Base-by-base conservation (phyloP, 768 basidiomycete genomes). In the Phaffia tasmanica region DNA sequence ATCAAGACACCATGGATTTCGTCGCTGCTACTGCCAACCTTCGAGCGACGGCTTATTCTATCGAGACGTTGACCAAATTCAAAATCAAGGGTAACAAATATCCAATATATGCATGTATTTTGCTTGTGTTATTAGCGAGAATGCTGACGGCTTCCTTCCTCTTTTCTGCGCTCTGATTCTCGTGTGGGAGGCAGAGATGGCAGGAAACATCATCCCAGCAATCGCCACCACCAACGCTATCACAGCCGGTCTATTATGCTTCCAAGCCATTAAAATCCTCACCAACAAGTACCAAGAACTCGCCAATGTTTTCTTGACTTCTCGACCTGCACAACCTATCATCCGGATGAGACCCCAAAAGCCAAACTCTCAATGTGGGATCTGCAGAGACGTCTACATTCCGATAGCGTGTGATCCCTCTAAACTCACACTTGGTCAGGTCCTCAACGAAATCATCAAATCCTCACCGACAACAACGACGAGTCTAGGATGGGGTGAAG, bases 151-250 rank as follows among this genome's bases (percentile, higher is more conserved):
- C 6, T 11, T 11, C 35, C 11, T 42, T 42, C 11, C 35, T 42
- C 35, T 11, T 4, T 11, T 8, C 3, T 42, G 8, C 46, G 7
- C 16, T 32, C 35, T 6, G 46, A 25, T 48, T 19, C 25, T 2
- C 35, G 51, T 9, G 21, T n/a, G 30, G 46, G 30, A 27, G 27
- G 25, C 75, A 94, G 93, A 97, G 77, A 98, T 97, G 89, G 95
- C 95, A 0, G 95, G 95, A 14, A 99, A 99, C 77, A 98, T 99
- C 72, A 99, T 98, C 70, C 95, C 95, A 7, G 95, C 95, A 1
- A 98, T 99, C 72, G 95, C 95, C 5, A 99, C 95, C 3, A 99
- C 95, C 27, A 99, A 99, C 75, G 95, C 95, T 14, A 89, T 99
- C 76, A 85, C 98, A 71, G 87, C 95, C 0, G 95, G 94, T 0